Evolutionary conservation across 257 asterid genomes (phyloP).

Genomic region (Galeopsis tetrahit): DNA sequence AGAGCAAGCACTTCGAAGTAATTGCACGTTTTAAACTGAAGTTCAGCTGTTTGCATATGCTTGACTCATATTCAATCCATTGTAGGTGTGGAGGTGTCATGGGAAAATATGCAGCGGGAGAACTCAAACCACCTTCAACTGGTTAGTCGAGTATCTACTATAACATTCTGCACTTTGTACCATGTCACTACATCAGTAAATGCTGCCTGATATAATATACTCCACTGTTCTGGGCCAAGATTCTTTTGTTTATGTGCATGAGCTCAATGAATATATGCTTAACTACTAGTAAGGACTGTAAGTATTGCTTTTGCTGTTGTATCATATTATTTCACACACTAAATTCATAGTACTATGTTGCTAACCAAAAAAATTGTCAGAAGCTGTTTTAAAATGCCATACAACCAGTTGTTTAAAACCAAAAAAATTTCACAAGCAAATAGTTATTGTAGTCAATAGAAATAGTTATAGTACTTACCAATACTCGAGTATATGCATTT

Average conservation of each 20-base stretch:
- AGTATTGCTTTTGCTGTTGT: constrained; percentile 6
- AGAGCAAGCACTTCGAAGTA: background rate
- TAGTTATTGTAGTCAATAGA: background rate
- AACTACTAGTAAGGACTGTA: background rate
- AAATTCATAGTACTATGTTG: constrained; percentile 3
- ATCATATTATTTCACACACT: background rate
- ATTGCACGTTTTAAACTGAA: constrained; percentile 1
- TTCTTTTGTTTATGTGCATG: background rate
- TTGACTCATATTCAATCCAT: constrained; percentile 23
- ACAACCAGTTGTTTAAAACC: background rate
- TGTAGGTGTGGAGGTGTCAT: constrained; percentile 96
- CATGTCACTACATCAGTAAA: background rate
- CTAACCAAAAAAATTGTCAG: background rate
- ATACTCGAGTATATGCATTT: background rate
- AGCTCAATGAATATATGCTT: constrained; percentile 13
- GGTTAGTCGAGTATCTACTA: constrained; percentile 58
- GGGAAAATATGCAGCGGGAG: constrained; percentile 92
- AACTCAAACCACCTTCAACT: constrained; percentile 83
- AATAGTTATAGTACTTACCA: background rate
- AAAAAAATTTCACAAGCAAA: background rate
- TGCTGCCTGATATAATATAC: constrained; percentile 8
- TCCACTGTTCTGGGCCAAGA: background rate
- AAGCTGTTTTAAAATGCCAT: background rate
- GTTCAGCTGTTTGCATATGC: background rate
- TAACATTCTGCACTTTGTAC: background rate